Evolutionary conservation across 2,329 filamentous ascomycete species (phyloP), one percentile per base, ranked within the genome.

Genomic region (Epichloe coenophiala): DNA sequence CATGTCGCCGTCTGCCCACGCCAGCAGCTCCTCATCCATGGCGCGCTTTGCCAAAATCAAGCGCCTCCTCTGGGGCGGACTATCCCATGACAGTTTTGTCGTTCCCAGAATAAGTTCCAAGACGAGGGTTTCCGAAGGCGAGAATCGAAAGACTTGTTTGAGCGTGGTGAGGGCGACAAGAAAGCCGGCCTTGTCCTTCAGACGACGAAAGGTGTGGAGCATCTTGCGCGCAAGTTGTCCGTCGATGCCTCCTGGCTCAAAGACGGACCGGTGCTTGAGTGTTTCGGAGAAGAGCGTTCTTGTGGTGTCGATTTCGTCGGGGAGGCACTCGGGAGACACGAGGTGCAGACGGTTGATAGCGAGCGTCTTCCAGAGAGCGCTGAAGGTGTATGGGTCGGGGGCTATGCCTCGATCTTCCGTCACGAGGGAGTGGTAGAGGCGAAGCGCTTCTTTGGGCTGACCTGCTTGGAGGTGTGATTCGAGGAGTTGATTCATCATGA

Each of bases 401-500:
- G 70, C 65, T 40, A 84, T 62, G 35, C 65, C 68, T 37, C 69
- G 67, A 31, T 11, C 31, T 27, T 73, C 65, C 9, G 64, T 57
- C 33, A 76, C 74, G 60, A 87, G 73, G 17, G 67, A 63, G 9
- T 67, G 62, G 63, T 81, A 87, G 33, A 81, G 71, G 3, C 66
- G 61, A 58, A 76, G 72, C 0, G 84, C 78, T 47, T 75, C 68
- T 23, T 67, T 64, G 43, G 74, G 71, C 48, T 78, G 70, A 47
- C 78, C 77, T 52, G 76, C 75, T 53, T 81, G 76, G 45, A 84
- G 73, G 54, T 83, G 76, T 6, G 81, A 79, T 53, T 81, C 79
- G 27, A 93, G 76, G 21, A 90, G 69, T 60, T 89, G 84, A 64
- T 91, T 93, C 73, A 90, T 80, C 68, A 90, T 84, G 63, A 83